phyloP scores from a whole-genome alignment of 371 early-diverging fungal species.

The Phascolomyces articulosus region DNA sequence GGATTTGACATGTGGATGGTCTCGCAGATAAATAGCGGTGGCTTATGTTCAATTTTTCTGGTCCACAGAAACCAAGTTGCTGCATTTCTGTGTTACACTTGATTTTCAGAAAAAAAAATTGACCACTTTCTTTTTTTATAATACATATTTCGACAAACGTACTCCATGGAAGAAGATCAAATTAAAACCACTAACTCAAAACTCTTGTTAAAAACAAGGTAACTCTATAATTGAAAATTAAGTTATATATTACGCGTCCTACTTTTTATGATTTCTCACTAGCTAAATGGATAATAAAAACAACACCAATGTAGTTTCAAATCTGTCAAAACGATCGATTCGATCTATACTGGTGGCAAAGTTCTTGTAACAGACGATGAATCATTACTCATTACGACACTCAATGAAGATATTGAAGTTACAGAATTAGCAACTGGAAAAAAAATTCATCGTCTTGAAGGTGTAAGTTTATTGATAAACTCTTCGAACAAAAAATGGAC shows the following conservation, averaged over 20 bases:
- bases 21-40: no score
- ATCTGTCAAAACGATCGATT: constrained; percentile 79
- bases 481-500: neutral
- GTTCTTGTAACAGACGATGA: constrained; percentile 75
- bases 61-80: no score
- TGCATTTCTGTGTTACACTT: no score
- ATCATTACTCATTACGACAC: constrained; percentile 72
- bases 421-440: constrained; percentile 77
- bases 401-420: constrained; percentile 85
- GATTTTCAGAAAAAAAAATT: constrained; percentile 9
- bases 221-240: neutral
- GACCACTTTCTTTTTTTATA: neutral
- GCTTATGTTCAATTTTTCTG: no score
- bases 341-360: constrained; percentile 94
- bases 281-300: no score
- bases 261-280: no score
- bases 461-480: constrained; percentile 45
- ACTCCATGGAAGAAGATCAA: constrained; percentile 32
- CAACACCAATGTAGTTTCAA: no score
- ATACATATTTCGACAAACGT: no score
- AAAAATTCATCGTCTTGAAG: constrained; percentile 66
- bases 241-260: no score
- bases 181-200: constrained; percentile 15
- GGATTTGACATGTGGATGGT: no score
- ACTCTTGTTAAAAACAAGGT: constrained; percentile 29